These are phyloP conservation scores for Aspergillus bombycis DNA, from an alignment of 2,329 filamentous ascomycete genomes.

Conservation along the genomic window DNA sequence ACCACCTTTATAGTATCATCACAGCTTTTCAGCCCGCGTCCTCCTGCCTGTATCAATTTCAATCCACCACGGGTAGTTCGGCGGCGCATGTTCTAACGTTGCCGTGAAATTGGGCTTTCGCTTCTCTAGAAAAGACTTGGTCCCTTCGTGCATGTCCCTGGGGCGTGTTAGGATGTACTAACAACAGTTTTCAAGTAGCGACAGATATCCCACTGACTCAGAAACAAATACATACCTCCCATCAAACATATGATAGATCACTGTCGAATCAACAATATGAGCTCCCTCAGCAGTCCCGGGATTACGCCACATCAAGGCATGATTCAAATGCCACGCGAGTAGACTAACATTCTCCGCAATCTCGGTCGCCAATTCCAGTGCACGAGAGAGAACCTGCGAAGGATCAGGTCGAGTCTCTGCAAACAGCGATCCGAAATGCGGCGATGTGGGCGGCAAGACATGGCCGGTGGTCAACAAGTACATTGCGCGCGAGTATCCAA, in stretches of 20 bases:
- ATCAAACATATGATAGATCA: constrained; percentile 44
- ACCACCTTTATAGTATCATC: neutral
- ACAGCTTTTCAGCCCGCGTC: constrained; percentile 15
- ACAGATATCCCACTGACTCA: too few species aligned
- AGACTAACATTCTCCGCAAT: constrained; percentile 67
- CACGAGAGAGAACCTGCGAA: constrained; percentile 64
- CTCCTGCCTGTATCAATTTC: constrained; percentile 50
- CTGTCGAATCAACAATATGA: constrained; percentile 64
- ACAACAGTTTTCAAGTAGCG: too few species aligned
- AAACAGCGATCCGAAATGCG: constrained; percentile 59
- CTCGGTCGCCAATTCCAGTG: constrained; percentile 67
- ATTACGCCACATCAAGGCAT: constrained; percentile 66
- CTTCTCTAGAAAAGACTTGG: constrained; percentile 70
- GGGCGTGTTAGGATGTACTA: constrained; percentile 13
- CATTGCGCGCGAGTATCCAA: constrained; percentile 52
- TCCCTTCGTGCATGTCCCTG: constrained; percentile 68
- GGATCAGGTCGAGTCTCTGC: constrained; percentile 63
- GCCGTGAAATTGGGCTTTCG: constrained; percentile 63
- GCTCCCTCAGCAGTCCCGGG: constrained; percentile 66
- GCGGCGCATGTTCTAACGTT: constrained; percentile 62
- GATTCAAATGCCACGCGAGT: constrained; percentile 68
- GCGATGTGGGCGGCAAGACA: constrained; percentile 57
- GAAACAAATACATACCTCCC: constrained; percentile 18
- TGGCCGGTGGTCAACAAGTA: constrained; percentile 62
- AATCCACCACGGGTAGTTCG: constrained; percentile 71